Evolutionary conservation across 2,329 filamentous ascomycete genomes (phyloP).

Genomic region (Calonectria naviculata): DNA sequence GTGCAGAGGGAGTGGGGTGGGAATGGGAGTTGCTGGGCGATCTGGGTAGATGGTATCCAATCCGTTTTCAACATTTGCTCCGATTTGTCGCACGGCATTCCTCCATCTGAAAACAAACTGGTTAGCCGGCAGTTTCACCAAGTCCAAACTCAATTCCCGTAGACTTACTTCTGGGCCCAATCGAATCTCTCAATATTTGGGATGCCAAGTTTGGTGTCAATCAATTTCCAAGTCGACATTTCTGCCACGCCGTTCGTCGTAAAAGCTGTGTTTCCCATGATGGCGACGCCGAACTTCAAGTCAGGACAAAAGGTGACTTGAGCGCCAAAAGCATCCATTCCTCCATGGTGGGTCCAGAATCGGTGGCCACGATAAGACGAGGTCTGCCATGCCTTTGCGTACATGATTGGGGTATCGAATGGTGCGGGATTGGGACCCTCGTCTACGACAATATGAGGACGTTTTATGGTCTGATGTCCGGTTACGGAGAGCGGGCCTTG

Average conservation of each 20-base stretch:
- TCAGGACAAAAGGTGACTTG: slow-evolving; percentile 28
- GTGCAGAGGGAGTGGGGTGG: background rate
- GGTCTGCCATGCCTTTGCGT: background rate
- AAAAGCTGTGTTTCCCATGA: background rate
- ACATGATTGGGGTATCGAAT: background rate
- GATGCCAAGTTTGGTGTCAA: background rate
- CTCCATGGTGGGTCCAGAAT: slow-evolving; percentile 45
- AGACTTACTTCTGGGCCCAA: background rate
- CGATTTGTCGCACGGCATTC: background rate
- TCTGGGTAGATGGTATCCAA: background rate
- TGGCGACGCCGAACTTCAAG: slow-evolving; percentile 33
- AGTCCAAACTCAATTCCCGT: rapidly evolving
- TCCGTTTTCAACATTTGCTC: background rate
- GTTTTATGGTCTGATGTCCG: background rate
- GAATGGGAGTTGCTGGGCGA: background rate
- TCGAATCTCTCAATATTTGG: background rate
- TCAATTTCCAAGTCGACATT: background rate
- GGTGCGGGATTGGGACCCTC: background rate
- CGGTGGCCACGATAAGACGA: background rate
- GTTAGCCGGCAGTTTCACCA: background rate
- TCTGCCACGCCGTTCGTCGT: background rate
- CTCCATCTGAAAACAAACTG: background rate
- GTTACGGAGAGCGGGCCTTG: background rate
- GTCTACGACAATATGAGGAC: background rate
- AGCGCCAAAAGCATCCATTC: slow-evolving; percentile 25